Base-by-base conservation (phyloP, 257 asterid genomes). In the Solanum ossicruentum region DNA sequence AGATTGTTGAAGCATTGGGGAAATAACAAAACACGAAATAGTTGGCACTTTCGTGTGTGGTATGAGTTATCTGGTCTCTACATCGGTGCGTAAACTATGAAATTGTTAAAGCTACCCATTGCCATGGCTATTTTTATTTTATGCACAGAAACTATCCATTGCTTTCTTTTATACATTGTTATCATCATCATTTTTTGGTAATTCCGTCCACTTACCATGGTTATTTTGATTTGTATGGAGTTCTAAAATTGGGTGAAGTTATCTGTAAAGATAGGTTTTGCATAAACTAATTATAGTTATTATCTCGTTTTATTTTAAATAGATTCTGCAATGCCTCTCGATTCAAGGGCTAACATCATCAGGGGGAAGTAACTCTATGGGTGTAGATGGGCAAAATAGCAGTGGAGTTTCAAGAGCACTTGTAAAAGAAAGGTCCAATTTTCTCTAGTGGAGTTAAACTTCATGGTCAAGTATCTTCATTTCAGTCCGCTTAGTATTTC, bases 361-460 rank as follows among this genome's bases (percentile, higher is more conserved):
- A 45, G 98, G 98, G 75, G 97, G 98, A 78, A 94, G 99, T 58
- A 92, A 94, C 89, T 84, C 90, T 49, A 93, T 85, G 81, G 86
- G 94, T 70, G 94, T 88, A 63, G 99, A 97, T 89, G 99, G 98
- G 85, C 94, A 94, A 90, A 92, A 88, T 70, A 95, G 99, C 86
- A 97, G 99, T 85, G 99, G 99, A 84, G 99, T 89, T 84, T 97
- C 99, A 81, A 91, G 99, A 89, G 91, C 98, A 70, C 85, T 93
- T 55, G 93, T 97, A 71, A 95, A 97, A 88, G 99, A 97, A 89
- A 92, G 96, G 99, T 94, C 54, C 57, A 83, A 82, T 84, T 83
- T 87, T 28, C 80, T 23, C 10, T 66, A 49, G 8, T 26, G 1
- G 10, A 63, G 54, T 13, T 21, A 82, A n/a, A 28, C 26, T 47